Evolutionary conservation across 2,329 filamentous ascomycete species (phyloP).

Genomic region (Xylaria sp.): DNA sequence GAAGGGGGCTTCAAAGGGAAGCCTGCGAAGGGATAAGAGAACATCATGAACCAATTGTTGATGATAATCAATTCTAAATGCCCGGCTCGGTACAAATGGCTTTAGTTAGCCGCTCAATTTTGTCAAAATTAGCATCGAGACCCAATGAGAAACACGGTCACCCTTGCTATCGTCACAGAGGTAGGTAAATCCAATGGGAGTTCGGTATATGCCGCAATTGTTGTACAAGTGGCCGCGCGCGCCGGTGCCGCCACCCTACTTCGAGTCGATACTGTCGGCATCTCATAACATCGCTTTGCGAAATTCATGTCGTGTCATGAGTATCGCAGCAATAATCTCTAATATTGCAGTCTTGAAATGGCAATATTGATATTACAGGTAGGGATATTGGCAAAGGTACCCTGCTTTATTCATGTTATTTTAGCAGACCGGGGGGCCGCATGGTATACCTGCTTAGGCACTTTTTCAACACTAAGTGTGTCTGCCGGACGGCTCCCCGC

Average conservation of each 20-base stretch:
- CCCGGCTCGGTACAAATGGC: neutral
- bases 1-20: too few relatives aligned
- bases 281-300: neutral
- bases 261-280: neutral
- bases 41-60: too few relatives aligned
- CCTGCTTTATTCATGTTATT: conserved; percentile 7
- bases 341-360: neutral
- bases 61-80: neutral
- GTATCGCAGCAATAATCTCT: neutral
- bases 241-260: neutral
- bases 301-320: neutral
- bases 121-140: neutral
- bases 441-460: neutral
- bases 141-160: neutral
- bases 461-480: neutral
- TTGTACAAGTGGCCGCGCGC: neutral
- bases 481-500: conserved; percentile 16
- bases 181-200: neutral
- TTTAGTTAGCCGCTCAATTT: conserved; percentile 6
- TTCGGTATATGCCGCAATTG: neutral
- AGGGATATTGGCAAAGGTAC: neutral
- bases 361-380: neutral
- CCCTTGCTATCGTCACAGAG: neutral
- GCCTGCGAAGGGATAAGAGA: too few relatives aligned
- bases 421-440: neutral